These are phyloP conservation scores for Trametes versicolor DNA, from an alignment of 1,284 basidiomycete species.

Conservation along the genomic window DNA sequence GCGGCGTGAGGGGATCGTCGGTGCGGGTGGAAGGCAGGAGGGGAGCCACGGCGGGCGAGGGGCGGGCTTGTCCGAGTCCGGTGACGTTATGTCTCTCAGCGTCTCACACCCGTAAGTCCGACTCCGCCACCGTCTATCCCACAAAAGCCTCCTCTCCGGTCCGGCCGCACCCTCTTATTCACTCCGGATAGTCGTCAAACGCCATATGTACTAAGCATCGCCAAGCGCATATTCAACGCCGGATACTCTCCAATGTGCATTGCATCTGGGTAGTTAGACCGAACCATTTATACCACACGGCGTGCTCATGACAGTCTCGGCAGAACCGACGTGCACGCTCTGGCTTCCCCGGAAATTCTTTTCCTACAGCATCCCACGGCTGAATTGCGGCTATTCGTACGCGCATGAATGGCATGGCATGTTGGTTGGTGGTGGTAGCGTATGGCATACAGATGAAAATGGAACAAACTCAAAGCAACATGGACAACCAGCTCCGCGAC, in stretches of 20 bases:
- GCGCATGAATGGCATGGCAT: constrained; percentile 48
- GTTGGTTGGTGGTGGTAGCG: constrained; percentile 47
- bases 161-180: constrained; percentile 6
- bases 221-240: too few relatives aligned
- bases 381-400: constrained; percentile 24
- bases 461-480: constrained; percentile 43
- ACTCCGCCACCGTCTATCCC: neutral
- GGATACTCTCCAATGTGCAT: neutral
- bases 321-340: neutral
- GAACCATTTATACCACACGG: neutral
- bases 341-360: neutral
- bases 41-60: constrained; percentile 27
- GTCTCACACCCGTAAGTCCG: neutral
- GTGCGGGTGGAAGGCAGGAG: constrained; percentile 12
- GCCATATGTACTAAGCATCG: neutral
- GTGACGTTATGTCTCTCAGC: constrained; percentile 29
- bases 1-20: constrained; percentile 15
- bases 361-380: constrained; percentile 17
- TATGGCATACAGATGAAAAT: constrained; percentile 53
- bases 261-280: too few relatives aligned
- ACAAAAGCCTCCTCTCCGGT: constrained; percentile 17
- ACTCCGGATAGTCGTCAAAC: too few relatives aligned
- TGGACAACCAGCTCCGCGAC: constrained; percentile 35
- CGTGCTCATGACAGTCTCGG: constrained; percentile 2
- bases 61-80: constrained; percentile 14